Evolutionary conservation across 2,329 filamentous ascomycete genomes (phyloP).

Genomic region (Monosporascus sp.): DNA sequence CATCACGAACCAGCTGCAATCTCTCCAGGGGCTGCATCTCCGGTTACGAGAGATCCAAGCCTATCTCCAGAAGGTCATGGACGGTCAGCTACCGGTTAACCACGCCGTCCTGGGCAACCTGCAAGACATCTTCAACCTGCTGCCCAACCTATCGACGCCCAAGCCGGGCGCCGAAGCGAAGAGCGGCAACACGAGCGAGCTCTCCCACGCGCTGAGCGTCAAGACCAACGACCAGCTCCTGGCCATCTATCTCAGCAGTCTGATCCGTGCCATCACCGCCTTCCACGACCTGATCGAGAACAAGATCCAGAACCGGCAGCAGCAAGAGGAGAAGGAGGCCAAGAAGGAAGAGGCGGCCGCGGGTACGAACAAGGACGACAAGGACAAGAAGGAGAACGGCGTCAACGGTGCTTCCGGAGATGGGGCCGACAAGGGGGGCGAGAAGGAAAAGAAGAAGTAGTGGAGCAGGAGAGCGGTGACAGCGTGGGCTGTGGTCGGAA

Average conservation of each 20-base stretch:
- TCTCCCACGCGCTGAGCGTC: constrained; percentile 94
- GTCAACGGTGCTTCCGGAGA: constrained; percentile 54
- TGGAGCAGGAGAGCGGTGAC: constrained; percentile 14
- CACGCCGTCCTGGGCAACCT: constrained; percentile 95
- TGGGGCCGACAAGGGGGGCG: constrained; percentile 30
- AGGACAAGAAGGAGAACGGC: constrained; percentile 35
- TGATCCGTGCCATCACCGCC: constrained; percentile 95
- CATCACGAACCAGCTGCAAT: constrained; percentile 96
- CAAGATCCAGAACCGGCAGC: constrained; percentile 98
- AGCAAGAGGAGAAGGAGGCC: constrained; percentile 90
- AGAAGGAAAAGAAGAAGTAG: constrained; percentile 44
- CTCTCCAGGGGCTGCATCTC: constrained; percentile 90
- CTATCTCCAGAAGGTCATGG: constrained; percentile 93
- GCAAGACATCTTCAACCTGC: constrained; percentile 98
- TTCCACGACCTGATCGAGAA: constrained; percentile 99
- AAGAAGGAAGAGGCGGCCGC: constrained; percentile 57
- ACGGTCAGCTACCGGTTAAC: constrained; percentile 89
- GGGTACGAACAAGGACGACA: constrained; percentile 55
- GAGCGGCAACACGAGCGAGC: constrained; percentile 60
- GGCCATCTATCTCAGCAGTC: constrained; percentile 93
- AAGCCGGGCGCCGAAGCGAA: constrained; percentile 58
- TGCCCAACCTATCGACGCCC: constrained; percentile 90
- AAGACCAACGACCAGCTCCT: constrained; percentile 99
- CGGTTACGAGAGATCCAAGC: constrained; percentile 91
- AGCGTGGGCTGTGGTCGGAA: not conserved